Percentiles rank a stretch among this genome's conserved stretches.
Evolutionary conservation across 306 rosid genomes (phyloP).

Genomic region (Prunus kanzakura): DNA sequence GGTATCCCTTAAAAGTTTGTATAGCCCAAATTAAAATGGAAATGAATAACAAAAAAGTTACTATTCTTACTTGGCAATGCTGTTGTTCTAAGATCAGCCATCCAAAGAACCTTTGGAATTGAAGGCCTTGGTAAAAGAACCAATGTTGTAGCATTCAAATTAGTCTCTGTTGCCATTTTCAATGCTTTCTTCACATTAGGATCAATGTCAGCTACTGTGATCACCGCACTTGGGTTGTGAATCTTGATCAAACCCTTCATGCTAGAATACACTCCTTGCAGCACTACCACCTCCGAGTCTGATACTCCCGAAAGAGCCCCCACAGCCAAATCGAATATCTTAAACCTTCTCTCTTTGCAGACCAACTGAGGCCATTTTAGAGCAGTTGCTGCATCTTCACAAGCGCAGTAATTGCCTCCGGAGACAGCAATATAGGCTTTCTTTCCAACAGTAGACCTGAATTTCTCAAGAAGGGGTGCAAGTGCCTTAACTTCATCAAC

Average conservation of each 20-base stretch:
- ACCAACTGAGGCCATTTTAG: conserved; percentile 77
- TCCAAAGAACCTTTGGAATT: conserved; percentile 81
- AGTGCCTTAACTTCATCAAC: conserved; percentile 70
- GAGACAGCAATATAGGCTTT: conserved; percentile 84
- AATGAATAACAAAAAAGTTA: background rate
- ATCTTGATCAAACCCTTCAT: conserved; percentile 87
- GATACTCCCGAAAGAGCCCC: conserved; percentile 71
- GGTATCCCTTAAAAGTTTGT: background rate
- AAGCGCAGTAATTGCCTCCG: conserved; percentile 65
- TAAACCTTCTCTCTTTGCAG: conserved; percentile 78
- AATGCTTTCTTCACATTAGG: conserved; percentile 74
- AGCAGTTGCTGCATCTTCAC: conserved; percentile 74
- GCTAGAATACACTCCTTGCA: conserved; percentile 80
- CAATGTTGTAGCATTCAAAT: conserved; percentile 52
- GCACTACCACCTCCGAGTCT: conserved; percentile 73
- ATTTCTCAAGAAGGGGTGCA: conserved; percentile 80
- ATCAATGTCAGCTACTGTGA: conserved; percentile 67
- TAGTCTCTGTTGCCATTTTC: conserved; percentile 76
- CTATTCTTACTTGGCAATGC: conserved; percentile 74
- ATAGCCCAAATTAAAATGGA: background rate
- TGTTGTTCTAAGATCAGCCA: conserved; percentile 84
- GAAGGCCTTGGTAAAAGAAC: conserved; percentile 74
- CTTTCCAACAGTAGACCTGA: conserved; percentile 73
- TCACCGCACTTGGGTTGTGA: conserved; percentile 82
- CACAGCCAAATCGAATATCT: conserved; percentile 70